These are phyloP conservation scores for Juglanconis oblonga DNA, from an alignment of 2,329 filamentous ascomycete genomes.

Conservation along the genomic window DNA sequence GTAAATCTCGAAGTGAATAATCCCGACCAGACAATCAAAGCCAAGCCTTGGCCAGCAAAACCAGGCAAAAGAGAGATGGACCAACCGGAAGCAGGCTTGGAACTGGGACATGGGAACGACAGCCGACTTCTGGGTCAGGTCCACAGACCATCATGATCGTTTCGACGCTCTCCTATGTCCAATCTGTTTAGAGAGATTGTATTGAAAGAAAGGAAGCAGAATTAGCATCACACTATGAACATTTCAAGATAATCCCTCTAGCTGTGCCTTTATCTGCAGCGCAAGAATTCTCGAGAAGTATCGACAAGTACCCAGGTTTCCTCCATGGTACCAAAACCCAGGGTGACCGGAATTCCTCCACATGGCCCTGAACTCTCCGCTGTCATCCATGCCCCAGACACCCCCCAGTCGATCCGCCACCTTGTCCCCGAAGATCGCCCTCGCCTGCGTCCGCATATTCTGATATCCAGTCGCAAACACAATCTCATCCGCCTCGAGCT, in stretches of 20 bases:
- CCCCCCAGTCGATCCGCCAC: slow-evolving; percentile 56
- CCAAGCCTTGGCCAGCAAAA: too few relatives aligned
- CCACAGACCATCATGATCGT: too few relatives aligned
- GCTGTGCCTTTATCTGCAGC: slow-evolving; percentile 48
- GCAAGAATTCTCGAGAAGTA: slow-evolving; percentile 56
- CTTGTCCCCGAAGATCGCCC: slow-evolving; percentile 59
- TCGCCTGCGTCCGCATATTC: slow-evolving; percentile 64
- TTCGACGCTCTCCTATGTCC: too few relatives aligned
- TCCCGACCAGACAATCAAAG: too few relatives aligned
- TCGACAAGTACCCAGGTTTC: slow-evolving; percentile 60
- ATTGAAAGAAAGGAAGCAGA: too few relatives aligned
- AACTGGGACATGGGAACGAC: too few relatives aligned
- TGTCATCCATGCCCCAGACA: slow-evolving; percentile 60
- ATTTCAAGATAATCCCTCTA: slow-evolving; percentile 25
- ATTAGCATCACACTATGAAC: too few relatives aligned
- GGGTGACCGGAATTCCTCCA: slow-evolving; percentile 61
- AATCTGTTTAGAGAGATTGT: background rate
- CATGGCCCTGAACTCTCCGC: slow-evolving; percentile 54
- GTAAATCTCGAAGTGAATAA: too few relatives aligned
- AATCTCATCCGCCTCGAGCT: slow-evolving; percentile 60
- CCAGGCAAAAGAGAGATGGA: too few relatives aligned
- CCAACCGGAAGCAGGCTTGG: too few relatives aligned
- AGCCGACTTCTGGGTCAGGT: too few relatives aligned
- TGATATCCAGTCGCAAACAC: slow-evolving; percentile 64
- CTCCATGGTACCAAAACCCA: slow-evolving; percentile 65